These are phyloP conservation scores for Rhodamnia argentea DNA, from an alignment of 345 rosid genomes.

Conservation along the genomic window DNA sequence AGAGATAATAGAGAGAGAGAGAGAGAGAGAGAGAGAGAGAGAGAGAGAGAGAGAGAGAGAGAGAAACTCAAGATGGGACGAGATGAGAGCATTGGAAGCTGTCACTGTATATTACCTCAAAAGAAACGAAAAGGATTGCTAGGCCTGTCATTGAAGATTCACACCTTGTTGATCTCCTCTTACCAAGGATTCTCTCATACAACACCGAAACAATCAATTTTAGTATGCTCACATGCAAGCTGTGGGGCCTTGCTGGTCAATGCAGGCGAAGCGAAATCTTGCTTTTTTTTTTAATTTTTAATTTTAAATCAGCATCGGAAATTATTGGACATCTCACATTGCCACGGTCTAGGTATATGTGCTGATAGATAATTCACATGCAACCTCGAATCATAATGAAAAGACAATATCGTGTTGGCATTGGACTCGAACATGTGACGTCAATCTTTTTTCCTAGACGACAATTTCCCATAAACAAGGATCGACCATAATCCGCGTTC, in stretches of 20 bases:
- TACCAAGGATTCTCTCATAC: neutral
- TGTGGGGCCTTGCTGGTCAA: neutral
- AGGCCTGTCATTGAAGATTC: neutral
- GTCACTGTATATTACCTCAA: neutral
- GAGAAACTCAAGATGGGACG: neutral
- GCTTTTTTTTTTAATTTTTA: rapidly evolving
- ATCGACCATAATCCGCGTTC: neutral
- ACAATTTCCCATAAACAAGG: neutral
- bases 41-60: neutral
- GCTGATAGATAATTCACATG: neutral
- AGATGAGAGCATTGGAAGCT: neutral
- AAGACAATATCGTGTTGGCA: too few relatives aligned
- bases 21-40: neutral
- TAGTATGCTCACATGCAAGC: neutral
- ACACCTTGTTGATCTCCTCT: neutral
- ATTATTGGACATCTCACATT: neutral
- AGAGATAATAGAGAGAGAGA: neutral
- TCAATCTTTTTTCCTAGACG: rapidly evolving
- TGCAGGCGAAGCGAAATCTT: neutral
- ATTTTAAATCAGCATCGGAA: neutral
- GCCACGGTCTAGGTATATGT: neutral
- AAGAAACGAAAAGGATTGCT: neutral
- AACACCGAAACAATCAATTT: neutral
- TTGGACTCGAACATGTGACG: neutral
- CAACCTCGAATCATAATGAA: neutral